Base-by-base conservation (phyloP, 2,329 filamentous ascomycete genomes). In the Paraphoma sp. region DNA sequence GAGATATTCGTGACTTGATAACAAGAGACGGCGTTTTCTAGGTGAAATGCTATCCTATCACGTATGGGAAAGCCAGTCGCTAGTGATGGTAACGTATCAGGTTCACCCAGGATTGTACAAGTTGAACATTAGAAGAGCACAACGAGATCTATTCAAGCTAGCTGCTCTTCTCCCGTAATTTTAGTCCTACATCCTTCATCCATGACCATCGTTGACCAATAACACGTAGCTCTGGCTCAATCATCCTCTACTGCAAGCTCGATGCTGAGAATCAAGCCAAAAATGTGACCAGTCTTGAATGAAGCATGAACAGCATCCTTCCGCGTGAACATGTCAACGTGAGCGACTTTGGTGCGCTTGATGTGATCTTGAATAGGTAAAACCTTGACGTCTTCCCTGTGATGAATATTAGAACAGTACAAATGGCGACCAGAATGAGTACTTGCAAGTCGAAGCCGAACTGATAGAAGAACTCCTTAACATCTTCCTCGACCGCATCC, bases 291-390 rank as follows among this genome's bases (percentile, higher is more conserved):
- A 9, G 51, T 40, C 16, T 50, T 56, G 41, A 51, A 62, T 1
- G 57, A 61, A 16, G 64, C 65, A 18, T 28, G 29, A 16, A 63
- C 49, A 8, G 69, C 68, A 9, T 56, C 30, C 6, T 46, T 16
- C 42, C 58, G 58, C n/a, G 57, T 57, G 14, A 29, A 46, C 59
- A 73, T 64, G 28, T 69, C 64, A 29, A 73, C 45, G 18, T 67
- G 50, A 12, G 67, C 70, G 17, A 51, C 62, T 42, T 60, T 61
- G 3, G 69, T 72, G 12, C 67, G 53, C 41, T 53, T 63, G 51
- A 62, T 38, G 3, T 62, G 64, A 48, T 68, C 60, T 1, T 69
- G 60, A 10, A 54, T 50, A 0, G 60, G 30, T 6, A 69, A 48
- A 14, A 73, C 28, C 9, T 46, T 65, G 41, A 73, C 53, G 1